Conservation (phyloP, 2,329 filamentous ascomycete species). For the Lecanosticta acicola region DNA sequence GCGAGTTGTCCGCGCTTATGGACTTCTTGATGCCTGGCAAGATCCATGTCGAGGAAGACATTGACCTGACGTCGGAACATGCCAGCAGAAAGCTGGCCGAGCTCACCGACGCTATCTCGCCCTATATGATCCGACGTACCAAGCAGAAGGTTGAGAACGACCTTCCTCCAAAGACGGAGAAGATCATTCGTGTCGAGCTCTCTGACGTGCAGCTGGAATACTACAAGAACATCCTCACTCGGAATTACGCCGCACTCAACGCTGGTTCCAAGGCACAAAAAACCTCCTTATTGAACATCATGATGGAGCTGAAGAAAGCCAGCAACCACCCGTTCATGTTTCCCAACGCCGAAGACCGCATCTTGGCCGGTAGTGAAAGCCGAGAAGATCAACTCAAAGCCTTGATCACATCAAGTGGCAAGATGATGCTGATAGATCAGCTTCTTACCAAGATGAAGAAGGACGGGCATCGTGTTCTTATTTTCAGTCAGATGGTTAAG, state of each 20-base stretch:
- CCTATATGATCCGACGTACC: constrained; percentile 89
- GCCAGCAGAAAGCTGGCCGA: constrained; percentile 83
- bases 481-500: constrained; percentile 99
- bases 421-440: constrained; percentile 98
- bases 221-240: constrained; percentile 96
- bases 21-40: constrained; percentile 97
- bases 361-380: constrained; percentile 67
- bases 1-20: constrained; percentile 84
- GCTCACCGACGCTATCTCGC: constrained; percentile 79
- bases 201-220: constrained; percentile 96
- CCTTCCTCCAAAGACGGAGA: constrained; percentile 92
- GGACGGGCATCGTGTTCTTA: constrained; percentile 90
- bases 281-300: constrained; percentile 92
- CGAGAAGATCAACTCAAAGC: constrained; percentile 89
- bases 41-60: constrained; percentile 82
- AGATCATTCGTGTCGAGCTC: constrained; percentile 95
- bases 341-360: constrained; percentile 82
- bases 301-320: constrained; percentile 99
- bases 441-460: constrained; percentile 89
- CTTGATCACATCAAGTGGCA: constrained; percentile 93
- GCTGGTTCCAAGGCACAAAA: constrained; percentile 87
- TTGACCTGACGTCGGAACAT: constrained; percentile 71
- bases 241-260: constrained; percentile 91
- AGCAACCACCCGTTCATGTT: constrained; percentile 99
- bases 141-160: constrained; percentile 98